Evolutionary conservation across 2,329 filamentous ascomycete genomes (phyloP).

Genomic region (Cercospora zeina): DNA sequence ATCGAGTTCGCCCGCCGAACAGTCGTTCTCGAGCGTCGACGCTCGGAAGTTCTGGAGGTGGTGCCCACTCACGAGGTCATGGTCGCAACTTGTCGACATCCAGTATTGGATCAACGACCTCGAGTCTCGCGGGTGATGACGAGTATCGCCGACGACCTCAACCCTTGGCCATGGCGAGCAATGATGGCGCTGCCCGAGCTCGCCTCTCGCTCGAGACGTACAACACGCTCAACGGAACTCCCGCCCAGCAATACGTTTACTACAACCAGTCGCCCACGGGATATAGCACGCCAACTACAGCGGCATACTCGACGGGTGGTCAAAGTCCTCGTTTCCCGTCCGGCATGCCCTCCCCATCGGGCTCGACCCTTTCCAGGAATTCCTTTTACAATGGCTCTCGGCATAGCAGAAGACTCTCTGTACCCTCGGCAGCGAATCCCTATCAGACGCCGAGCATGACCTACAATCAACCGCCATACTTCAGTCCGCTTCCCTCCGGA

Average conservation of each 20-base stretch:
- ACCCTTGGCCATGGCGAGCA: slow-evolving; percentile 73
- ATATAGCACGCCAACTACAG: slow-evolving; percentile 79
- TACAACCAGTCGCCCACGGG: slow-evolving; percentile 71
- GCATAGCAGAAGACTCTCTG: slow-evolving; percentile 73
- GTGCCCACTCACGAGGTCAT: slow-evolving; percentile 72
- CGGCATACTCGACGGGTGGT: slow-evolving; percentile 74
- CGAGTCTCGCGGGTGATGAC: slow-evolving; percentile 65
- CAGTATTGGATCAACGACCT: slow-evolving; percentile 75
- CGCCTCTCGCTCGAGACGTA: slow-evolving; percentile 66
- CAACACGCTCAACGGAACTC: slow-evolving; percentile 62
- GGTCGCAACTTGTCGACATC: slow-evolving; percentile 83
- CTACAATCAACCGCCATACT: slow-evolving; percentile 56
- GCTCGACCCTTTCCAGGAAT: slow-evolving; percentile 66
- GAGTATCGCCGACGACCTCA: slow-evolving; percentile 73
- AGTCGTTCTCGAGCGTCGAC: slow-evolving; percentile 75
- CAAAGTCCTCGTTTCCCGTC: slow-evolving; percentile 75
- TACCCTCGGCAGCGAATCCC: slow-evolving; percentile 72
- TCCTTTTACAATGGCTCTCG: slow-evolving; percentile 72
- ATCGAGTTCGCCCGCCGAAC: slow-evolving; percentile 73
- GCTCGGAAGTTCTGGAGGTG: slow-evolving; percentile 62
- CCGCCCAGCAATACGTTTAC: slow-evolving; percentile 63
- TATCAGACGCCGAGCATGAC: slow-evolving; percentile 65
- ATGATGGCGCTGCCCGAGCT: slow-evolving; percentile 62
- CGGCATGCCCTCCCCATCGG: slow-evolving; percentile 66
- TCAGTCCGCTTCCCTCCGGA: slow-evolving; percentile 58